A percentile compares a stretch with the other conserved stretches of the same genome.
Evolutionary conservation across 2,329 filamentous ascomycete species (phyloP).

Genomic region (Cytospora chrysosperma): DNA sequence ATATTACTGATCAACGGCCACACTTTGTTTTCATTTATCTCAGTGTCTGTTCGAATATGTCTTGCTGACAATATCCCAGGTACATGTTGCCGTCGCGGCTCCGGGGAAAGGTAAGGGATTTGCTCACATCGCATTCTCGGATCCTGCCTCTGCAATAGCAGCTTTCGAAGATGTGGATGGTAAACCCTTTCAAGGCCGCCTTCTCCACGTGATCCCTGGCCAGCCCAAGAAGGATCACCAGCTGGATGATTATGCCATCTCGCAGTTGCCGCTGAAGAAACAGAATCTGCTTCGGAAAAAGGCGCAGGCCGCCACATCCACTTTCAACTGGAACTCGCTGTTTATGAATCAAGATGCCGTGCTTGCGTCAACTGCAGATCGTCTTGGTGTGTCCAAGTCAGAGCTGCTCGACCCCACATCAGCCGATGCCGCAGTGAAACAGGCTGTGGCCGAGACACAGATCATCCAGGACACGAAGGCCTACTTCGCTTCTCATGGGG

Average conservation of each 20-base stretch:
- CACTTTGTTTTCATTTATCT: conserved; percentile 30
- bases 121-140: conserved; percentile 77
- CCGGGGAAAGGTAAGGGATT: conserved; percentile 82
- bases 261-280: conserved; percentile 90
- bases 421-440: conserved; percentile 90
- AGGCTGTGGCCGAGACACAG: conserved; percentile 93
- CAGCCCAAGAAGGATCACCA: conserved; percentile 77
- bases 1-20: conserved; percentile 61
- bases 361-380: conserved; percentile 81
- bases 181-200: conserved; percentile 85
- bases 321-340: conserved; percentile 99
- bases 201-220: conserved; percentile 86
- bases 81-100: conserved; percentile 78
- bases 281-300: conserved; percentile 88
- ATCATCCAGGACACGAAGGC: conserved; percentile 94
- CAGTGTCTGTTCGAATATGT: conserved; percentile 17
- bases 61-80: conserved; percentile 58
- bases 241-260: conserved; percentile 84
- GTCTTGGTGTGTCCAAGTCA: conserved; percentile 85
- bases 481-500: conserved; percentile 83
- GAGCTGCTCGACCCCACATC: conserved; percentile 95
- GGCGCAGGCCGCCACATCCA: conserved; percentile 71
- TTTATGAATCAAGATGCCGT: conserved; percentile 98
- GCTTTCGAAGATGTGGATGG: conserved; percentile 81
- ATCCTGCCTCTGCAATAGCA: conserved; percentile 69